Evolutionary conservation across 2,329 filamentous ascomycete species (phyloP), one percentile per base, ranked within the genome.

Genomic region (Xylariaceae sp.): DNA sequence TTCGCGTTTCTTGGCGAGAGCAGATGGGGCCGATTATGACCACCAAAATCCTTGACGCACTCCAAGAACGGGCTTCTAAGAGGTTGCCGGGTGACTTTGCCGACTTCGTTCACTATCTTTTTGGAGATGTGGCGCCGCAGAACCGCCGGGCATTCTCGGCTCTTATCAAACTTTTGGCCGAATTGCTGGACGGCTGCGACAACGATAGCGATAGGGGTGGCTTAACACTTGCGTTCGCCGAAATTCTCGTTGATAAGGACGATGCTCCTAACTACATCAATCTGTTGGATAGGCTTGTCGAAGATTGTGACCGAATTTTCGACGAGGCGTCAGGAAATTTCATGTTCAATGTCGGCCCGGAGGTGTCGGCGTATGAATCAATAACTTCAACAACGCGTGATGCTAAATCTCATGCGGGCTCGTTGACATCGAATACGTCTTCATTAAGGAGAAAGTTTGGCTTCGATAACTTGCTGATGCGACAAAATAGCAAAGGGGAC

Each of bases 161-260:
- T 0, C 81, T 96, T 47, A 86, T 96, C 66, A 92, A 90, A 65
- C 78, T 97, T 30, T 77, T 97, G 21, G 88, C 89, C 0, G 90
- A 96, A 66, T 76, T 97, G 29, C 80, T 96, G 6, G 91, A 95
- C 60, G 91, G 89, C 2, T 96, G 91, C 61, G 86, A 86, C 47
- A 96, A 95, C 64, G 92, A 96, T 66, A 88, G 90, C 30, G 92
- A 96, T 67, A 82, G 92, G 45, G 92, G 92, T 46, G 88, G 89
- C 19, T 73, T 97, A 62, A 96, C 91, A 0, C 83, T 89, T 42
- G 88, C 90, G 1, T 96, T 97, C 74, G 86, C 91, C 0, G 91
- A 96, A 67, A 78, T 96, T 47, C 75, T 97, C 6, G 87, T 94
- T 2, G 81, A 85, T 4, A 86, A 91, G 54, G 87, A 86, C 6